Evolutionary conservation across 2,329 filamentous ascomycete species (phyloP).

Genomic region (Penicillium fuscoglaucum): DNA sequence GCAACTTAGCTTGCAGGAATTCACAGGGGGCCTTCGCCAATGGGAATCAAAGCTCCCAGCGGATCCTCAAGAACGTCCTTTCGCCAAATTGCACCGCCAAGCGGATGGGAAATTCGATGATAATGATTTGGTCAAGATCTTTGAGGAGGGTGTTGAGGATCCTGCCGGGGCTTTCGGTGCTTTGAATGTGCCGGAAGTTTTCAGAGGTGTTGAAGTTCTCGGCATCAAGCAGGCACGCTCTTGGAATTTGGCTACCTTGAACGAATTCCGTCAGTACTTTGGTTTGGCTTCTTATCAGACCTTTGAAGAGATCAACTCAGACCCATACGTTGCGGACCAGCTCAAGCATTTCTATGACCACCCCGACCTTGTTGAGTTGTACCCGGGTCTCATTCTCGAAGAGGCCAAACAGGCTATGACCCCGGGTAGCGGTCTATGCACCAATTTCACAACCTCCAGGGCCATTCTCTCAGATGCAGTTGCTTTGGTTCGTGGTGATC

Average conservation of each 20-base stretch:
- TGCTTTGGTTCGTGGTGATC: conserved; percentile 48
- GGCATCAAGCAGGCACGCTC: conserved; percentile 63
- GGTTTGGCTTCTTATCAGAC: conserved; percentile 52
- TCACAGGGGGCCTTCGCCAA: conserved; percentile 40
- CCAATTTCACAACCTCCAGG: conserved; percentile 48
- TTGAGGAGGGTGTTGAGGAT: conserved; percentile 62
- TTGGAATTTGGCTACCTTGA: conserved; percentile 62
- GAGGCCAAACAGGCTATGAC: conserved; percentile 54
- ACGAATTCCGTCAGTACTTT: conserved; percentile 56
- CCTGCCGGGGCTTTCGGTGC: conserved; percentile 62
- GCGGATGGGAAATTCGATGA: conserved; percentile 57
- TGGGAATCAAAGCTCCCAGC: conserved; percentile 45
- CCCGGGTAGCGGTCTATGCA: conserved; percentile 51
- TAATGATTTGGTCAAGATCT: conserved; percentile 57
- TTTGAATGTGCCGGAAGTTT: conserved; percentile 57
- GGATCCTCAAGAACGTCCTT: conserved; percentile 52
- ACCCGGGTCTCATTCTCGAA: conserved; percentile 59
- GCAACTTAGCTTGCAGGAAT: conserved; percentile 40
- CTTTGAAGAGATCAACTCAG: conserved; percentile 55
- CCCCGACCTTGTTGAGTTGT: conserved; percentile 57
- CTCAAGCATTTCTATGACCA: conserved; percentile 52
- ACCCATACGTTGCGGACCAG: conserved; percentile 49
- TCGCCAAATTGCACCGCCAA: conserved; percentile 51
- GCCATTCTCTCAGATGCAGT: conserved; percentile 51
- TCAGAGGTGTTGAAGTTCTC: conserved; percentile 62